phyloP scores from a whole-genome alignment of 768 basidiomycete genomes.

The Nidula microcarpa region DNA sequence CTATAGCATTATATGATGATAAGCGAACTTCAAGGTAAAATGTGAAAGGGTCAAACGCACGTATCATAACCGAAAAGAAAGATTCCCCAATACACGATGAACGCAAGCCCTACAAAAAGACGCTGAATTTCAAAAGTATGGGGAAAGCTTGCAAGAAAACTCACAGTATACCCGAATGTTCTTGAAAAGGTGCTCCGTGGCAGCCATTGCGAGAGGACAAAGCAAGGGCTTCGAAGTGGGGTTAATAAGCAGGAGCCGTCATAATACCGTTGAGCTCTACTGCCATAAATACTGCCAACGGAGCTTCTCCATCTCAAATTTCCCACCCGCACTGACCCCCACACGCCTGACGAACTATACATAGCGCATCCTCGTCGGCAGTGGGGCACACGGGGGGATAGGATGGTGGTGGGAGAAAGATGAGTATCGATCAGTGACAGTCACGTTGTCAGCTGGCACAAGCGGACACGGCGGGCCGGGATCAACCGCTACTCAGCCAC shows the following conservation, averaged over 20 bases:
- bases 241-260: too few species aligned
- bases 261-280: too few species aligned
- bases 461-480: not conserved
- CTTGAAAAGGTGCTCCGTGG: conserved; percentile 25
- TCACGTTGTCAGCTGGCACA: not conserved
- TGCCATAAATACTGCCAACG: not conserved
- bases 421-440: not conserved
- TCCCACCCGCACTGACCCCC: not conserved
- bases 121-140: not conserved
- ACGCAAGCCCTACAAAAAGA: conserved; percentile 54
- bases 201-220: not conserved
- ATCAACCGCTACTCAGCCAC: not conserved
- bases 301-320: not conserved
- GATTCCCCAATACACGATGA: conserved; percentile 76
- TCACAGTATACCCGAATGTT: conserved; percentile 68
- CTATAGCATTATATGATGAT: too few species aligned
- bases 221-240: too few species aligned
- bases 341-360: not conserved
- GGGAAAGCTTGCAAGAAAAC: conserved; percentile 15
- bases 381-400: not conserved
- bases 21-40: too few species aligned
- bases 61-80: conserved; percentile 80
- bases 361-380: not conserved
- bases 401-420: not conserved
- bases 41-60: too few species aligned